Percentiles rank a stretch among this genome's conserved stretches.
These are phyloP conservation scores for Cryomyces antarcticus DNA, from an alignment of 495 filamentous ascomycete genomes.

Conservation along the genomic window DNA sequence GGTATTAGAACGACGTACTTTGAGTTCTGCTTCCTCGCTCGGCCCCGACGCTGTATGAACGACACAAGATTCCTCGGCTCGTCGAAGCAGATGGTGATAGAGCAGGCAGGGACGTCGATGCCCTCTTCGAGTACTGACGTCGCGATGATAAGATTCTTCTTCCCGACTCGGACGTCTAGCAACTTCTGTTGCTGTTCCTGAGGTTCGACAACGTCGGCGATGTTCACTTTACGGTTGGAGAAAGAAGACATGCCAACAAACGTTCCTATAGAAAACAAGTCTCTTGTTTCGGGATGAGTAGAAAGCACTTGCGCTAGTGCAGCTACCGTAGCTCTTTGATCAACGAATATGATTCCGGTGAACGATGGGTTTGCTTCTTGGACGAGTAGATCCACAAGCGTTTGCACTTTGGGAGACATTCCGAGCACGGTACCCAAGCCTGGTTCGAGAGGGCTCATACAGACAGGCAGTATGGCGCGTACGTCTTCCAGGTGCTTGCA, in stretches of 20 bases:
- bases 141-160: slow-evolving; percentile 57
- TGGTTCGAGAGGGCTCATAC: too few species aligned
- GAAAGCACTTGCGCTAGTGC: slow-evolving; percentile 47
- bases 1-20: slow-evolving; percentile 46
- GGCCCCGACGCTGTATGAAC: slow-evolving; percentile 73
- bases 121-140: slow-evolving; percentile 85
- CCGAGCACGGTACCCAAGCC: slow-evolving; percentile 4
- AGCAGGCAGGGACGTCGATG: slow-evolving; percentile 71
- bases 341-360: slow-evolving; percentile 60
- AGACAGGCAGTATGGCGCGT: not conserved
- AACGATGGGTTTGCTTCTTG: slow-evolving; percentile 25
- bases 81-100: slow-evolving; percentile 74
- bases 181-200: slow-evolving; percentile 39
- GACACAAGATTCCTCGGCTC: slow-evolving; percentile 56
- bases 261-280: slow-evolving; percentile 37
- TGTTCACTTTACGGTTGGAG: slow-evolving; percentile 24
- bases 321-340: slow-evolving; percentile 47
- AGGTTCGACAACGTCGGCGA: slow-evolving; percentile 39
- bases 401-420: slow-evolving; percentile 32
- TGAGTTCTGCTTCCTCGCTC: slow-evolving; percentile 54
- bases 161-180: slow-evolving; percentile 44
- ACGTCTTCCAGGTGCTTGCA: slow-evolving; percentile 4
- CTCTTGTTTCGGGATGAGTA: slow-evolving; percentile 32
- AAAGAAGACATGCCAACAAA: slow-evolving; percentile 54
- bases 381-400: slow-evolving; percentile 33